phyloP scores from a whole-genome alignment of 192 early-diverging fungal species.

The Endogone sp. region DNA sequence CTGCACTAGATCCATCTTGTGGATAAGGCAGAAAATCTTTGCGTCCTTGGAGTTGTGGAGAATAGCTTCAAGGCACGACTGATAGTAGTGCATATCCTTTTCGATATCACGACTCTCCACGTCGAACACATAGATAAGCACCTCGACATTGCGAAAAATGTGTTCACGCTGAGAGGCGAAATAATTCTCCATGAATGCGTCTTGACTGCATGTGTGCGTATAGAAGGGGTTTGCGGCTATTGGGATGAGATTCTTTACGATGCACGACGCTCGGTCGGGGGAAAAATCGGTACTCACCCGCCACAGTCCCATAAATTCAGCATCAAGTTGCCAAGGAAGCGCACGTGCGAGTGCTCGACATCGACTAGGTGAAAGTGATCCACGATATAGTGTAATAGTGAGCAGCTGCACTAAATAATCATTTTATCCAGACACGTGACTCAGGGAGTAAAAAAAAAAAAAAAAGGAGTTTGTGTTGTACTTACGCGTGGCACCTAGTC shows the following conservation, averaged over 20 bases:
- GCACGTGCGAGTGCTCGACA: slow-evolving; percentile 94
- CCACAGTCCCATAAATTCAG: slow-evolving; percentile 99
- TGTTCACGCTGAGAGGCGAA: slow-evolving; percentile 88
- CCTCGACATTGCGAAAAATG: slow-evolving; percentile 97
- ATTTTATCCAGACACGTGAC: too few relatives aligned
- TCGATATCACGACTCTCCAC: slow-evolving; percentile 88
- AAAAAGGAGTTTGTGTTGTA: too few relatives aligned
- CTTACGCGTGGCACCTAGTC: slow-evolving; percentile 92
- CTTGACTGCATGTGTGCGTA: slow-evolving; percentile 56
- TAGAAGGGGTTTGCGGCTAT: too few relatives aligned
- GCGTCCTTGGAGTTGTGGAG: slow-evolving; percentile 79
- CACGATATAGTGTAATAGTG: too few relatives aligned
- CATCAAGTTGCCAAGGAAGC: slow-evolving; percentile 91
- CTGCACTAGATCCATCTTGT: slow-evolving; percentile 96
- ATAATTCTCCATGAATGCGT: slow-evolving; percentile 96
- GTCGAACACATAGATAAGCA: slow-evolving; percentile 99
- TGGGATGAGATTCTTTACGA: not conserved
- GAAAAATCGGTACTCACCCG: slow-evolving; percentile 40
- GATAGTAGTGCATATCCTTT: slow-evolving; percentile 89
- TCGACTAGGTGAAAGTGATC: slow-evolving; percentile 58
- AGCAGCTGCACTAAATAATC: too few relatives aligned
- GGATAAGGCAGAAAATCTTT: slow-evolving; percentile 92
- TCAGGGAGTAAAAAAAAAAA: not conserved
- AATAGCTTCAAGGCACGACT: slow-evolving; percentile 83
- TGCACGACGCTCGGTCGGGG: not conserved